Conservation (phyloP, 257 asterid species). For the Ehretia macrophylla region DNA sequence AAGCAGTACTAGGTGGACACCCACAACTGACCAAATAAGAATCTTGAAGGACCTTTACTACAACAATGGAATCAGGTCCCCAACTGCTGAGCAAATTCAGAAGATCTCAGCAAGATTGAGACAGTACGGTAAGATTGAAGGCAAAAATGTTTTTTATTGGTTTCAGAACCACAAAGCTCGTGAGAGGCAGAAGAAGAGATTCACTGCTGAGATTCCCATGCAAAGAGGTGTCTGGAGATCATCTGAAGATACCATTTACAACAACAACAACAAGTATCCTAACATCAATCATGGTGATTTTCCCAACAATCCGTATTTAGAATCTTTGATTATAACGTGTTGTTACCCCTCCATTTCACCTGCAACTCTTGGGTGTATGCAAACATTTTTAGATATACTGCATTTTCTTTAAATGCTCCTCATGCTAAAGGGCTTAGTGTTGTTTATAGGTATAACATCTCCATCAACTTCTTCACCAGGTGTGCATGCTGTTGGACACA, state of each 20-base stretch:
- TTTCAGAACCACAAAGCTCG: constrained; percentile 98
- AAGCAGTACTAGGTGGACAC: constrained; percentile 94
- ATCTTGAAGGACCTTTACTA: constrained; percentile 91
- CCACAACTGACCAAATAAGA: constrained; percentile 87
- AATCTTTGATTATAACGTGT: background rate
- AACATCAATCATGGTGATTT: constrained; percentile 21
- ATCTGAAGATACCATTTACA: constrained; percentile 26
- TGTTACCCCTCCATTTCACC: too few species aligned
- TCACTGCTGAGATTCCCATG: constrained; percentile 36
- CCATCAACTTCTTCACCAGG: constrained; percentile 42
- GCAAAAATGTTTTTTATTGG: constrained; percentile 97
- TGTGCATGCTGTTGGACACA: constrained; percentile 23
- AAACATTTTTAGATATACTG: background rate
- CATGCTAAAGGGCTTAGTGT: background rate
- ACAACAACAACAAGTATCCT: constrained; percentile 40
- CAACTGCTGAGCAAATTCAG: constrained; percentile 93
- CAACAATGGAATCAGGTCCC: constrained; percentile 94
- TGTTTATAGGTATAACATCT: constrained; percentile 45
- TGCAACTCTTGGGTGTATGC: background rate
- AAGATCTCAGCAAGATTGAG: constrained; percentile 78
- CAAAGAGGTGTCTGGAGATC: constrained; percentile 23
- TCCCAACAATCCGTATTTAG: background rate
- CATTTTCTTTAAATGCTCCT: background rate
- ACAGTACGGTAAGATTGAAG: constrained; percentile 97
- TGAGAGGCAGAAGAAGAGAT: constrained; percentile 91